These are phyloP conservation scores for Trypanosoma melophagium DNA, from an alignment of 208 protist species.

Conservation along the genomic window DNA sequence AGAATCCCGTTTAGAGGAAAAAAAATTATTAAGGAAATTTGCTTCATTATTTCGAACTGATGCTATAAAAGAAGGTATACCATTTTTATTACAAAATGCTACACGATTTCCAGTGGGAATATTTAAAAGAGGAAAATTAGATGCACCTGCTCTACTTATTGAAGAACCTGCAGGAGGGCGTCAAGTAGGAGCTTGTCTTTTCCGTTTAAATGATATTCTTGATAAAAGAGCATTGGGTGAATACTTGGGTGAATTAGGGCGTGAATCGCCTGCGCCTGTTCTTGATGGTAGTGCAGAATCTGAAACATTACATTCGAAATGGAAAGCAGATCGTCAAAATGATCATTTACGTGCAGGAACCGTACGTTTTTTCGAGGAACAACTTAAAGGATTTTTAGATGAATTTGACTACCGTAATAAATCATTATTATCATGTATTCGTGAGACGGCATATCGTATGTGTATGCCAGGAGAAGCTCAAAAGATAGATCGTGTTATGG, in stretches of 20 bases:
- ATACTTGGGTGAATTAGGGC: constrained; percentile 85
- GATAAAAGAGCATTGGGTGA: constrained; percentile 87
- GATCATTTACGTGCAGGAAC: constrained; percentile 52
- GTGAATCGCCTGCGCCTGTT: constrained; percentile 30
- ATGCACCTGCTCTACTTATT: constrained; percentile 48
- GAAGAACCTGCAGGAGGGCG: constrained; percentile 65
- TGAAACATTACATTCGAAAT: constrained; percentile 17
- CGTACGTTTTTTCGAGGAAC: constrained; percentile 69
- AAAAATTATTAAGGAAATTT: constrained; percentile 63
- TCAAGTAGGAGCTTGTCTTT: constrained; percentile 81
- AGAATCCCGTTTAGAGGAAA: constrained; percentile 39
- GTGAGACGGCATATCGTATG: constrained; percentile 82
- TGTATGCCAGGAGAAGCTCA: constrained; percentile 92
- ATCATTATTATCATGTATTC: constrained; percentile 73
- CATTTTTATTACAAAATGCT: constrained; percentile 68
- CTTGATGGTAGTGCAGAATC: constrained; percentile 16
- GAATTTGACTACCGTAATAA: constrained; percentile 81
- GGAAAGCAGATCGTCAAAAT: constrained; percentile 31
- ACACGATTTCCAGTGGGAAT: constrained; percentile 39
- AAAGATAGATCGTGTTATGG: constrained; percentile 94
- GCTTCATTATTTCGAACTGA: constrained; percentile 60
- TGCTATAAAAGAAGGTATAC: constrained; percentile 76
- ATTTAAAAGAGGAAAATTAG: not conserved
- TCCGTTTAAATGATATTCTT: constrained; percentile 66
- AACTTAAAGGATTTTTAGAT: constrained; percentile 76